Base-by-base conservation (phyloP, 352 stramenopile species). In the Phytophthora nicotianae region DNA sequence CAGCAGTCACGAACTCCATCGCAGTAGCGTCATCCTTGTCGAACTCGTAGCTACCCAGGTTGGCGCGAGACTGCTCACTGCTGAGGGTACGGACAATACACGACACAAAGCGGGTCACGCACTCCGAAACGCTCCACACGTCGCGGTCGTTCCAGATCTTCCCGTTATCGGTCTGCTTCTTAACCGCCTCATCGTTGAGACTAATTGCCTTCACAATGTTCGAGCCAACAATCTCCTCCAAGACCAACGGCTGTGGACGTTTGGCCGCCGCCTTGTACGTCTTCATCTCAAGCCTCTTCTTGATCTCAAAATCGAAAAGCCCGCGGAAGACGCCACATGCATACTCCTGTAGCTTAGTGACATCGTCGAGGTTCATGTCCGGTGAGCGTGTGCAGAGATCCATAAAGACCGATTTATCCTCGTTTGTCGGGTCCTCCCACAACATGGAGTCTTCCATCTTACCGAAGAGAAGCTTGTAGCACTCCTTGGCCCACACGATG, bases 401-500 rank as follows among this genome's bases (percentile, higher is more conserved):
- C 84, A 97, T 97, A 64, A 89, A 96, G n/a, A 77, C 81, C 11
- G 82, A 97, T 37, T 91, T 80, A 2, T 97, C 89, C 24, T 95
- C 81, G 23, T 83, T 87, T 3, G 53, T 74, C 3, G 83, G 81
- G 57, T 90, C 85, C 53, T 97, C 89, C 82, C 90, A 99, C 4
- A 99, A 82, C 96, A 99, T 99, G 33, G 93, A 95, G 62, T 96
- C 88, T 21, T 81, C 75, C 17, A 61, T 83, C 53, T 95, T 93
- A 24, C 86, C 88, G 47, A 96, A 96, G 2, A 96, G 65, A 43
- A 96, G 69, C 67, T 96, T 96, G 72, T 93, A 96, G 67, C 83
- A 96, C 65, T 96, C 88, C 50, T 96, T 96, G 35, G 96, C 96
- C 98, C 98, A 99, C 24, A 99, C 98, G 64, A 99, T 99, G 74